Percentiles rank a stretch among this genome's conserved stretches.
These are phyloP conservation scores for Nepenthes mirabilis DNA, from an alignment of 148 eudicot genomes.

Conservation along the genomic window DNA sequence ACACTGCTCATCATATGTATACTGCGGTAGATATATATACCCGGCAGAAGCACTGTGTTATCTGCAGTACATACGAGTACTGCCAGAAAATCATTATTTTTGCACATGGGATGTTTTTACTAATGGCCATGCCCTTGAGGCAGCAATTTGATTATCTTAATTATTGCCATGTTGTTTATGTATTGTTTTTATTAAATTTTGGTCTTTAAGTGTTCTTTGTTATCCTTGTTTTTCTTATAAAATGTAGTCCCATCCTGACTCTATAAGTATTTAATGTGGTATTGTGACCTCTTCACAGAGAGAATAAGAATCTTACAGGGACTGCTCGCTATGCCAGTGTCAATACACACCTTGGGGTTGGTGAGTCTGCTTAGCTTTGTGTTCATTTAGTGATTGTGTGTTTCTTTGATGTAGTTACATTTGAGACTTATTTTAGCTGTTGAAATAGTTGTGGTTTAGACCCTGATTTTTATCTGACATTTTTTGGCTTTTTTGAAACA, in stretches of 20 bases:
- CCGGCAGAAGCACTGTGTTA: too few species aligned
- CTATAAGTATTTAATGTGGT: too few species aligned
- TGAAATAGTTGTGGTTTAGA: neutral
- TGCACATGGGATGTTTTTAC: too few species aligned
- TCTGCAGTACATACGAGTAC: too few species aligned
- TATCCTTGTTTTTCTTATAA: neutral
- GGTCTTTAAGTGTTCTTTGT: slow-evolving; percentile 2
- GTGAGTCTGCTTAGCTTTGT: slow-evolving; percentile 21
- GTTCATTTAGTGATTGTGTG: too few species aligned
- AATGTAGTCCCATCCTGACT: too few species aligned
- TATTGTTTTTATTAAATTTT: too few species aligned
- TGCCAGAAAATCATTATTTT: too few species aligned
- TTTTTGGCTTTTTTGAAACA: slow-evolving; percentile 16
- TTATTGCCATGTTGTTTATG: too few species aligned
- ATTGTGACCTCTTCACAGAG: slow-evolving; percentile 30
- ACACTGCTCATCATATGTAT: neutral
- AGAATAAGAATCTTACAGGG: slow-evolving; percentile 93
- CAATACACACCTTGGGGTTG: slow-evolving; percentile 96
- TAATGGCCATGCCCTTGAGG: too few species aligned
- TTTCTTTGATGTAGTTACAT: neutral
- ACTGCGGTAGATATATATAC: too few species aligned
- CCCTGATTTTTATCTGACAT: neutral
- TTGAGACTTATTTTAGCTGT: neutral
- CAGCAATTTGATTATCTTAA: too few species aligned
- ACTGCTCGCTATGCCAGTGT: slow-evolving; percentile 99